phyloP scores from a whole-genome alignment of 2,329 filamentous ascomycete genomes.

The Pyricularia grisea region DNA sequence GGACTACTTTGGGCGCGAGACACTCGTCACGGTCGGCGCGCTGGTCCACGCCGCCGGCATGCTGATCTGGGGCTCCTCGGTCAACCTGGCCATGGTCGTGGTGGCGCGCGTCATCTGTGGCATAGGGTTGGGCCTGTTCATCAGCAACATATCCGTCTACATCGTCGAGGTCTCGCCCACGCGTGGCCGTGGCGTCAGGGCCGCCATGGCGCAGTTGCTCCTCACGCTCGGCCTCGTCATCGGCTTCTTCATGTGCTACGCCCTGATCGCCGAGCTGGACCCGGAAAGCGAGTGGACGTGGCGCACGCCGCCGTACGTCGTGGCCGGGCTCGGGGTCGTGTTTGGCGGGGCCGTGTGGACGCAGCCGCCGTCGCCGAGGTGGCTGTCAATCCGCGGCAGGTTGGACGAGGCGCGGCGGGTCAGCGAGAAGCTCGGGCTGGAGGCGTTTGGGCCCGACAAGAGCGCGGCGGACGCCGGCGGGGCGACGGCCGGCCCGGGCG shows the following conservation, averaged over 20 bases:
- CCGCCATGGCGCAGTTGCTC: conserved; percentile 42
- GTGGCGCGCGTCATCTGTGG: conserved; percentile 45
- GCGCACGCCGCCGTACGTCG: conserved; percentile 40
- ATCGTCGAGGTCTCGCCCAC: conserved; percentile 51
- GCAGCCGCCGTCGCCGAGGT: conserved; percentile 44
- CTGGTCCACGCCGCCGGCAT: conserved; percentile 43
- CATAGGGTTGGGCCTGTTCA: conserved; percentile 46
- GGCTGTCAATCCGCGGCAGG: conserved; percentile 36
- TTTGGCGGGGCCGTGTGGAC: conserved; percentile 20
- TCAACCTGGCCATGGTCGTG: conserved; percentile 40
- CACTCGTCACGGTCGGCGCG: conserved; percentile 41
- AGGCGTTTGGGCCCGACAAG: conserved; percentile 32
- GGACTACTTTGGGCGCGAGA: conserved; percentile 41
- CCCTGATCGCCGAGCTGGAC: conserved; percentile 29
- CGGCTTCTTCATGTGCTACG: conserved; percentile 55
- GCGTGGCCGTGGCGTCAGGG: conserved; percentile 37
- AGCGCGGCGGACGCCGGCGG: conserved; percentile 7
- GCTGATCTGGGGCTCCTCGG: conserved; percentile 25
- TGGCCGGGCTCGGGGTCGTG: conserved; percentile 23
- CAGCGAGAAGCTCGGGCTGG: conserved; percentile 30
- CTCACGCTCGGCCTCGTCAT: conserved; percentile 39
- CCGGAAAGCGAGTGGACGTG: conserved; percentile 36
- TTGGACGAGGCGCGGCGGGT: conserved; percentile 31
- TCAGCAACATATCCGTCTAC: conserved; percentile 42
- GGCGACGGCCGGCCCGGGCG: not conserved